Evolutionary conservation across 805 yeast species (phyloP).

Genomic region (Zygosaccharomyces gambellarensis): DNA sequence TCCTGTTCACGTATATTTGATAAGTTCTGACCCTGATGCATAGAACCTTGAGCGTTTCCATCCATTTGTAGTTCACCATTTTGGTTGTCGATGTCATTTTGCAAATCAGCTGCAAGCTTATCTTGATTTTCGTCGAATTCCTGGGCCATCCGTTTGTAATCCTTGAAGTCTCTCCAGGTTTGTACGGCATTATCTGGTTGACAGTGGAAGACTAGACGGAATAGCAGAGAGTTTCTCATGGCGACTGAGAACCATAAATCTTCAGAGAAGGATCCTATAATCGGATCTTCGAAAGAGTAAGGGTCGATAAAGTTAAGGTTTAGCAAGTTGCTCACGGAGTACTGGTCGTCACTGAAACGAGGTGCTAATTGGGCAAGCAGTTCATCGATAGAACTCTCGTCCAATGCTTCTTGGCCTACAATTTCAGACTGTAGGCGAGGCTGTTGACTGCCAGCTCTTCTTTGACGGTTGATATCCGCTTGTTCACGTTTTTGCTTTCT

Average conservation of each 20-base stretch:
- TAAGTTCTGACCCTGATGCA: constrained; percentile 12
- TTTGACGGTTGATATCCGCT: constrained; percentile 38
- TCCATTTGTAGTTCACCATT: constrained; percentile 8
- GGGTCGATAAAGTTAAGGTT: constrained; percentile 66
- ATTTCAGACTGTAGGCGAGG: constrained; percentile 12
- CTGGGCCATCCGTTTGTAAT: constrained; percentile 51
- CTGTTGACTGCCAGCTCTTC: constrained; percentile 13
- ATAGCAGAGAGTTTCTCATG: constrained; percentile 73
- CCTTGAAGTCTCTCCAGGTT: constrained; percentile 86
- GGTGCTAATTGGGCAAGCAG: constrained; percentile 29
- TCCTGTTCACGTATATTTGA: constrained; percentile 12
- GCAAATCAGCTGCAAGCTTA: constrained; percentile 29
- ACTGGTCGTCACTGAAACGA: constrained; percentile 13
- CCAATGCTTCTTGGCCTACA: constrained; percentile 26
- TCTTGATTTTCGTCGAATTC: constrained; percentile 45
- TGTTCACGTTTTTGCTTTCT: constrained; percentile 39
- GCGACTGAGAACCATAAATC: constrained; percentile 85
- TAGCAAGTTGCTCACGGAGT: constrained; percentile 14
- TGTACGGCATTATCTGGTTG: constrained; percentile 94
- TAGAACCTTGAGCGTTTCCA: constrained; percentile 6
- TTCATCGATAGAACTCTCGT: constrained; percentile 30
- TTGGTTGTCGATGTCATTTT: neutral
- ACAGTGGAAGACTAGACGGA: constrained; percentile 79
- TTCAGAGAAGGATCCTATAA: constrained; percentile 73
- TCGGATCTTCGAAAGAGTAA: constrained; percentile 81